A percentile compares a stretch with the other conserved stretches of the same genome.
phyloP scores from a whole-genome alignment of 2,329 filamentous ascomycete species.

The Pseudogymnoascus verrucosus region DNA sequence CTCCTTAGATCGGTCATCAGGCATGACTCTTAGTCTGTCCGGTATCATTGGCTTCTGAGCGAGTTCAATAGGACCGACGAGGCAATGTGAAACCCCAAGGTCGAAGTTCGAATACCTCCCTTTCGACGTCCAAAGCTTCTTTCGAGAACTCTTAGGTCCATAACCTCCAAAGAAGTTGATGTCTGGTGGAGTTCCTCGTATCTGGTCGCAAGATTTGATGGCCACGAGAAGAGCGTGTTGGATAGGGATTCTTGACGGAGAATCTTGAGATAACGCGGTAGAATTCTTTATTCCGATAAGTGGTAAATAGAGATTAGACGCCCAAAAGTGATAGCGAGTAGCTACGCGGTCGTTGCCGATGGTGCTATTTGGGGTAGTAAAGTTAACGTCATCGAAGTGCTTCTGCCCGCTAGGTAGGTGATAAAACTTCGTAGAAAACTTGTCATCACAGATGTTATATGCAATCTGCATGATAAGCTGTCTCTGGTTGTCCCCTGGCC shows the following conservation, averaged over 20 bases:
- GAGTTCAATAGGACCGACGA: not conserved
- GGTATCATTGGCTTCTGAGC: not conserved
- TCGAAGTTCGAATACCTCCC: conserved; percentile 5
- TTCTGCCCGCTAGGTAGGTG: conserved; percentile 9
- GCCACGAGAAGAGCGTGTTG: not conserved
- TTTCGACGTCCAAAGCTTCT: not conserved
- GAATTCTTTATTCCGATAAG: not conserved
- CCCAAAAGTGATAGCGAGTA: conserved; percentile 3
- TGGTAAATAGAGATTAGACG: not conserved
- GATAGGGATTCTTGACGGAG: not conserved
- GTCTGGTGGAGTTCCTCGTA: not conserved
- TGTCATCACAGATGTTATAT: conserved; percentile 6
- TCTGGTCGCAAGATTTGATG: conserved; percentile 9
- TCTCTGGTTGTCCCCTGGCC: not conserved
- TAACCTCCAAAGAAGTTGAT: not conserved
- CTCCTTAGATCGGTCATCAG: not conserved
- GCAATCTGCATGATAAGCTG: conserved; percentile 1
- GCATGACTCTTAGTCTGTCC: not conserved
- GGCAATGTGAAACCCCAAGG: conserved; percentile 7
- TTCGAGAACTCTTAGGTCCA: not conserved
- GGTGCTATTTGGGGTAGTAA: not conserved
- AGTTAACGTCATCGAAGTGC: conserved; percentile 1
- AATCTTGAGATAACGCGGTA: not conserved
- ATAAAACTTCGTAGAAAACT: conserved; percentile 2
- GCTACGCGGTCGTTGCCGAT: not conserved